A percentile compares a stretch with the other conserved stretches of the same genome.
Evolutionary conservation across 108 stramenopile species (phyloP).

Genomic region (Parietichytrium sp.): DNA sequence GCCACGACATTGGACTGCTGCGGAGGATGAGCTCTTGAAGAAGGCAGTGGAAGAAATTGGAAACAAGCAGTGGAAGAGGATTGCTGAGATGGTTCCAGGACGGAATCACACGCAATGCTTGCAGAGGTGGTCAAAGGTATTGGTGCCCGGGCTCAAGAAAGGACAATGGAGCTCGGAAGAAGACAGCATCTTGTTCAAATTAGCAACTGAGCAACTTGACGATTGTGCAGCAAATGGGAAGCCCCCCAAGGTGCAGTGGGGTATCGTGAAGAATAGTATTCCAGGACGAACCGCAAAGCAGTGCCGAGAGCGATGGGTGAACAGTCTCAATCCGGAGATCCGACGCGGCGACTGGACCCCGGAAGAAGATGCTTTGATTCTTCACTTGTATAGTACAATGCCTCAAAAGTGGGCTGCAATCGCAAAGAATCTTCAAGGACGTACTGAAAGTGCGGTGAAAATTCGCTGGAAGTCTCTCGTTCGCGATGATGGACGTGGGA

Average conservation of each 20-base stretch:
- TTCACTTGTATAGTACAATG: not conserved
- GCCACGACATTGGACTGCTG: conserved; percentile 40
- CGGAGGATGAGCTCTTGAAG: conserved; percentile 42
- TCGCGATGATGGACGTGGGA: conserved; percentile 9
- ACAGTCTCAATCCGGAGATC: conserved; percentile 83
- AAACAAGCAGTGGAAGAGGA: conserved; percentile 48
- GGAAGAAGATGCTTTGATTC: conserved; percentile 73
- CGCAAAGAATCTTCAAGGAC: conserved; percentile 65
- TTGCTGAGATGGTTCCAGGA: conserved; percentile 44
- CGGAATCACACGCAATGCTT: conserved; percentile 53
- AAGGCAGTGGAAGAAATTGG: conserved; percentile 34
- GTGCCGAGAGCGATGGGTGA: conserved; percentile 93
- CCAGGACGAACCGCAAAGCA: conserved; percentile 98
- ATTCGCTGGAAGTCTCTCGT: conserved; percentile 58
- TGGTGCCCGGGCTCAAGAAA: conserved; percentile 48
- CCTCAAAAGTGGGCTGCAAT: conserved; percentile 61
- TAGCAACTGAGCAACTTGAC: not conserved
- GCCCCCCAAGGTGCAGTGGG: conserved; percentile 72
- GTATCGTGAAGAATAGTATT: conserved; percentile 76
- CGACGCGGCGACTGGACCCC: conserved; percentile 79
- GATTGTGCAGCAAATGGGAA: conserved; percentile 56
- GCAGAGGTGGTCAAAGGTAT: conserved; percentile 51
- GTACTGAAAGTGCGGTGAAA: conserved; percentile 70
- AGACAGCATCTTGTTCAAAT: not conserved
- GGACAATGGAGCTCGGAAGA: conserved; percentile 49